phyloP scores from a whole-genome alignment of 768 basidiomycete species.

The Mrakia gelida region DNA sequence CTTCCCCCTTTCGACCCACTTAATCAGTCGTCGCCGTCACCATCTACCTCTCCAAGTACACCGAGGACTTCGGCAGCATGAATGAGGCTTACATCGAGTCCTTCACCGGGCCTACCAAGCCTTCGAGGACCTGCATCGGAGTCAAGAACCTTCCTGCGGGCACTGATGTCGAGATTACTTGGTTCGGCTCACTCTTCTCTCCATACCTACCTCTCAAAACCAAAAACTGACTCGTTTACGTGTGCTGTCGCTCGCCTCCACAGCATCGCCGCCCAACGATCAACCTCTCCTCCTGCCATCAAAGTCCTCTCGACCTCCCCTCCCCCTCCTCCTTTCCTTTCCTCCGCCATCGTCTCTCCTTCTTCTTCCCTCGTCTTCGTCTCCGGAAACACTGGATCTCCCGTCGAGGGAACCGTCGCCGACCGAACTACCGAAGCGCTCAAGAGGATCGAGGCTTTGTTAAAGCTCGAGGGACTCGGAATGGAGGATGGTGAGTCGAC shows the following conservation, averaged over 20 bases:
- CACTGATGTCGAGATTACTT: slow-evolving; percentile 32
- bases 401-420: slow-evolving; percentile 9
- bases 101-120: slow-evolving; percentile 7
- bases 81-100: slow-evolving; percentile 27
- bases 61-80: slow-evolving; percentile 14
- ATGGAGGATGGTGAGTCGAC: slow-evolving; percentile 14
- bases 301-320: not conserved
- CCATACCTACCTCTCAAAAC: no score
- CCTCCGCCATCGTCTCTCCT: slow-evolving; percentile 42
- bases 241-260: no score
- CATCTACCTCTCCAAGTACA: slow-evolving; percentile 29
- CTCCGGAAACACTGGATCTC: not conserved
- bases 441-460: slow-evolving; percentile 17
- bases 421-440: slow-evolving; percentile 13
- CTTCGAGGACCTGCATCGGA: slow-evolving; percentile 26
- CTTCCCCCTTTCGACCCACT: not conserved
- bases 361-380: slow-evolving; percentile 36
- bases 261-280: slow-evolving; percentile 12
- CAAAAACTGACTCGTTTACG: no score
- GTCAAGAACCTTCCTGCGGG: slow-evolving; percentile 17
- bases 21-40: slow-evolving; percentile 18
- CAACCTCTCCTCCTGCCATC: not conserved
- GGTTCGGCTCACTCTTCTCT: not conserved
- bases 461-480: slow-evolving; percentile 22
- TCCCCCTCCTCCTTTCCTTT: slow-evolving; percentile 36